Percentiles rank a stretch among this genome's conserved stretches.
Evolutionary conservation across 257 asterid genomes (phyloP).

Genomic region (Henckelia pumila): DNA sequence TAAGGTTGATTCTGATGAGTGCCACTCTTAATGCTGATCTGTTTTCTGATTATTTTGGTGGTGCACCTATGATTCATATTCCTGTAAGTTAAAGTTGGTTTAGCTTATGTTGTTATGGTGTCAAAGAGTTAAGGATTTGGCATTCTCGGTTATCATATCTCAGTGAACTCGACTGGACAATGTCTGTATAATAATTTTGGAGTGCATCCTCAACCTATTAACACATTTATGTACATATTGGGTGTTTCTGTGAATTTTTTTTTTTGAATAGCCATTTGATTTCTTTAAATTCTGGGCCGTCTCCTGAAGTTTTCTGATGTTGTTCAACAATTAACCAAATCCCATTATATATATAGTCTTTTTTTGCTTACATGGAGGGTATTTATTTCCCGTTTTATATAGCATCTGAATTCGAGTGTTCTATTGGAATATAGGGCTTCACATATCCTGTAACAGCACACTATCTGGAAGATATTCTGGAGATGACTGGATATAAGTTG

Average conservation of each 20-base stretch:
- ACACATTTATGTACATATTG: not conserved
- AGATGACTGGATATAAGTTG: conserved; percentile 87
- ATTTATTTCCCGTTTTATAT: conserved; percentile 22
- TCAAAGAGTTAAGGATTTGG: conserved; percentile 12
- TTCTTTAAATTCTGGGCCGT: conserved; percentile 11
- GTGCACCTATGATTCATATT: conserved; percentile 88
- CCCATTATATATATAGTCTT: not conserved
- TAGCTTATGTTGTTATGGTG: conserved; percentile 1
- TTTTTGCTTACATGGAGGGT: conserved; percentile 6
- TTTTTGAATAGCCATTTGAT: conserved; percentile 18
- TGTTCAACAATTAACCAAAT: conserved; percentile 4
- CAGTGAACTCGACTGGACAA: not conserved
- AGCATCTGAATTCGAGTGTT: conserved; percentile 18
- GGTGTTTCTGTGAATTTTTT: not conserved
- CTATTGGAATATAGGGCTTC: conserved; percentile 69
- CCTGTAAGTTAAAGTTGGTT: conserved; percentile 59
- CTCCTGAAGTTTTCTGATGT: conserved; percentile 16
- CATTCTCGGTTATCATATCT: not conserved
- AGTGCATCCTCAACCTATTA: conserved; percentile 8
- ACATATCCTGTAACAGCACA: conserved; percentile 89
- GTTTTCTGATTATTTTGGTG: conserved; percentile 79
- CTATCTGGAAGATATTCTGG: conserved; percentile 90
- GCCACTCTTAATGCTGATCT: conserved; percentile 96
- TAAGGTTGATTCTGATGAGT: conserved; percentile 96
- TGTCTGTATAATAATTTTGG: conserved; percentile 3